Percentiles rank a stretch among this genome's conserved stretches.
phyloP scores from a whole-genome alignment of 495 filamentous ascomycete species.

The Xylaria scruposa region DNA sequence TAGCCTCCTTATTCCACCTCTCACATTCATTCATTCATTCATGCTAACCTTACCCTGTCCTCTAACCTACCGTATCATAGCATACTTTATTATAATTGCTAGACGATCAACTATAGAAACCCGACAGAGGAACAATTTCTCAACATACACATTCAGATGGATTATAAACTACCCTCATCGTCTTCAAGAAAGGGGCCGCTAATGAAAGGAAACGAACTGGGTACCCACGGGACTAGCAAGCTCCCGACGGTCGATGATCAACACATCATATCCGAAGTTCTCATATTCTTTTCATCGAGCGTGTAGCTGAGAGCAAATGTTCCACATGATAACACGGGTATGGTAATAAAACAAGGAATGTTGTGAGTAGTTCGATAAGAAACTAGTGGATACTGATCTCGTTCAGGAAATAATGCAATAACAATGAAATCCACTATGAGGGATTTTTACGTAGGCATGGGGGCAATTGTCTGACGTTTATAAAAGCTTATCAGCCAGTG shows the following conservation, averaged over 20 bases:
- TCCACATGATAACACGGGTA: too few species aligned
- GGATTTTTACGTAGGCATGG: too few species aligned
- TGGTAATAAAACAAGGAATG: too few species aligned
- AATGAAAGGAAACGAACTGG: not conserved
- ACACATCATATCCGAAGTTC: not conserved
- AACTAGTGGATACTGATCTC: not conserved
- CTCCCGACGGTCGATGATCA: not conserved
- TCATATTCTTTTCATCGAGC: not conserved
- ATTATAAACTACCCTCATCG: not conserved
- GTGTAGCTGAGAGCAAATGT: not conserved
- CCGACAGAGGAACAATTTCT: too few species aligned
- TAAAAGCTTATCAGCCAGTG: too few species aligned
- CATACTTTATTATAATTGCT: too few species aligned
- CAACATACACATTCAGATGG: not conserved
- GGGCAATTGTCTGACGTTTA: too few species aligned
- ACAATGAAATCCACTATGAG: too few species aligned
- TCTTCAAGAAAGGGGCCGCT: not conserved
- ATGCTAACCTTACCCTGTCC: not conserved
- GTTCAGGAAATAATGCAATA: too few species aligned
- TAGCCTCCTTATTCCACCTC: not conserved
- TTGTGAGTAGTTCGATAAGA: not conserved
- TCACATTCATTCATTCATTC: not conserved
- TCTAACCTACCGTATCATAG: too few species aligned
- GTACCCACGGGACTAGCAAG: not conserved
- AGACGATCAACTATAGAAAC: too few species aligned